A percentile compares a stretch with the other conserved stretches of the same genome.
Evolutionary conservation across 257 asterid genomes (phyloP).

Genomic region (Plantago elongata): DNA sequence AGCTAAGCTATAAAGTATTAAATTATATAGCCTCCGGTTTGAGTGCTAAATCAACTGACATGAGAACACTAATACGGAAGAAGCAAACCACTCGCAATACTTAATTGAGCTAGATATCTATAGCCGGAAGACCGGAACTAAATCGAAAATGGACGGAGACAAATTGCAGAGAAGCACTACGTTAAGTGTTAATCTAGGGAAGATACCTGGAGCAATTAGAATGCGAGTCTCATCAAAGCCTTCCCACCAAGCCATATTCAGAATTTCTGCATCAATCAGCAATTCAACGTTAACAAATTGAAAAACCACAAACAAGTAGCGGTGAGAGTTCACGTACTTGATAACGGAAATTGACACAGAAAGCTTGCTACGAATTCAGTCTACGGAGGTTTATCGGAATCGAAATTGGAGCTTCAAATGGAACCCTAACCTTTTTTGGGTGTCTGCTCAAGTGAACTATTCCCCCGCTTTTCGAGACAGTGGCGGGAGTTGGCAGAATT

Average conservation of each 20-base stretch:
- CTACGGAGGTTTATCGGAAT: no score
- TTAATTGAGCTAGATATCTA: neutral
- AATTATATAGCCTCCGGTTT: no score
- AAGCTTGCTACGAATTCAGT: no score
- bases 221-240: slow-evolving; percentile 64
- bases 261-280: neutral
- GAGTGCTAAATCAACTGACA: neutral
- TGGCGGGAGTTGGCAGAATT: neutral
- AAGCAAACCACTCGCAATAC: neutral
- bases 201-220: slow-evolving; percentile 63
- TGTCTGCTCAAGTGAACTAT: neutral
- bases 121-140: neutral
- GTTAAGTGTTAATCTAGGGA: neutral
- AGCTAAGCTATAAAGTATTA: no score
- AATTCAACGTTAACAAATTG: neutral
- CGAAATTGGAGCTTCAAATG: neutral
- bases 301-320: no score
- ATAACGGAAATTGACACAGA: no score
- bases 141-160: neutral
- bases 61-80: neutral
- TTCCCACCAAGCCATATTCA: slow-evolving; percentile 72
- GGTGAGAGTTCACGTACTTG: no score
- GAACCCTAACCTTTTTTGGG: slow-evolving; percentile 12
- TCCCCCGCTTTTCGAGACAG: neutral
- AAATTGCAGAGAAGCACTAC: neutral